Percentiles rank a stretch among this genome's conserved stretches.
Conservation (phyloP, 2,329 filamentous ascomycete genomes). For the Trichoderma aggressivum region DNA sequence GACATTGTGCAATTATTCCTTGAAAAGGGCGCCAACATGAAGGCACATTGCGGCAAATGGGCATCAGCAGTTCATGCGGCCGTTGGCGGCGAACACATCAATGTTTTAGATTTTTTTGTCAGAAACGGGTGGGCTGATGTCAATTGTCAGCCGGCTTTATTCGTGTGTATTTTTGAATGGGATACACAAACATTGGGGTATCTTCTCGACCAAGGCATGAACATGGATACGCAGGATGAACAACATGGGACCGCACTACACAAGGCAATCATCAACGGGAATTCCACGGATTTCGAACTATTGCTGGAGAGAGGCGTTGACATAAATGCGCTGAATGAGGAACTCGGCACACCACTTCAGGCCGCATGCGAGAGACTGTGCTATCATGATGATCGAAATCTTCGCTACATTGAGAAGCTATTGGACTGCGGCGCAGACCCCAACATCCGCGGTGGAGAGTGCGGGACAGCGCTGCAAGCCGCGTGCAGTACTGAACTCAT, state of each 20-base stretch:
- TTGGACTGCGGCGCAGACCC: neutral
- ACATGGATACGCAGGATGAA: neutral
- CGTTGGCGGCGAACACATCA: rapidly evolving
- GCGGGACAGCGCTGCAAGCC: neutral
- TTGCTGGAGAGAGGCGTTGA: neutral
- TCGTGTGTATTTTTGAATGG: rapidly evolving
- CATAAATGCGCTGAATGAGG: neutral
- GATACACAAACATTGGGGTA: rapidly evolving
- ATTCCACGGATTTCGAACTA: rapidly evolving
- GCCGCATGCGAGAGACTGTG: too few species aligned
- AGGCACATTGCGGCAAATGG: neutral
- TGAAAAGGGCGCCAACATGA: neutral
- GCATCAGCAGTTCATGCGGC: neutral
- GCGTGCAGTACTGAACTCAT: too few species aligned
- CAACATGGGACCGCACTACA: neutral
- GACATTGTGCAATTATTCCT: neutral
- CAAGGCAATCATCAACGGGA: rapidly evolving
- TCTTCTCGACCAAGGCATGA: neutral
- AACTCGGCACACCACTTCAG: neutral
- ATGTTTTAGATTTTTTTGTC: neutral
- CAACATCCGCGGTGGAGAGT: neutral
- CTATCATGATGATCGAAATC: too few species aligned
- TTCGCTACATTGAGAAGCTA: too few species aligned
- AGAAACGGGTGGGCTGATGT: neutral
- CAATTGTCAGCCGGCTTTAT: neutral